phyloP scores from a whole-genome alignment of 441 rosid species.

The Francoa sonchifolia region DNA sequence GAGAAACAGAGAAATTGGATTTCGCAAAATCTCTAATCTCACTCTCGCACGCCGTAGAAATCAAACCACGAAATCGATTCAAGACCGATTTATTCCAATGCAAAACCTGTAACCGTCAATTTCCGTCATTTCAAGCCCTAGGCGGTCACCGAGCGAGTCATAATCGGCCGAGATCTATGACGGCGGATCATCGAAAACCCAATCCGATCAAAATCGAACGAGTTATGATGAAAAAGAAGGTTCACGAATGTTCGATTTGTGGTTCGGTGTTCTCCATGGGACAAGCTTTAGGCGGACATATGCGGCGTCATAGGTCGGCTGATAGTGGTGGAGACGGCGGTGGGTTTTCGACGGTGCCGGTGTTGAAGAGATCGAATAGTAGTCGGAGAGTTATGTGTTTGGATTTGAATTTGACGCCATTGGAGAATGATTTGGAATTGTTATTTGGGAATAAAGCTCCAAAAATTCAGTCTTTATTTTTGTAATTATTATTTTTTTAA shows the following conservation, averaged over 20 bases:
- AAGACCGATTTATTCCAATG: constrained; percentile 25
- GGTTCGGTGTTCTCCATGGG: constrained; percentile 10
- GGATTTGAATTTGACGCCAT: constrained; percentile 7
- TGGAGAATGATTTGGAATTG: constrained; percentile 7
- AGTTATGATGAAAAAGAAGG: constrained; percentile 10
- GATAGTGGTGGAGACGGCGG: too few species aligned
- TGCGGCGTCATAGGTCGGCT: too few species aligned
- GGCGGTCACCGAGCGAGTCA: constrained; percentile 68
- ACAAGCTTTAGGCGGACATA: background rate
- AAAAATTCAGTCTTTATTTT: too few species aligned
- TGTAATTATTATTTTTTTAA: too few species aligned
- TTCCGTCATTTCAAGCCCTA: constrained; percentile 50
- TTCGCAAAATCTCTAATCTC: constrained; percentile 27
- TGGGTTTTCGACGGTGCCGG: background rate
- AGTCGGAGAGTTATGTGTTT: background rate
- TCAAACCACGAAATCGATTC: constrained; percentile 1
- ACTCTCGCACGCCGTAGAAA: constrained; percentile 17
- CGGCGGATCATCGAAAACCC: constrained; percentile 1
- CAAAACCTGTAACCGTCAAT: constrained; percentile 46
- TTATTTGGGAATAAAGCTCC: constrained; percentile 3
- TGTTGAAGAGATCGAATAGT: background rate
- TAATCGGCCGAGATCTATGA: constrained; percentile 23
- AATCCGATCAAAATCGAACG: background rate
- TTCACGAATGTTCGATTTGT: constrained; percentile 31
- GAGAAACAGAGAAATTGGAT: constrained; percentile 17